These are phyloP conservation scores for Melanomma pulvis-pyrius DNA, from an alignment of 495 filamentous ascomycete genomes.

Conservation along the genomic window DNA sequence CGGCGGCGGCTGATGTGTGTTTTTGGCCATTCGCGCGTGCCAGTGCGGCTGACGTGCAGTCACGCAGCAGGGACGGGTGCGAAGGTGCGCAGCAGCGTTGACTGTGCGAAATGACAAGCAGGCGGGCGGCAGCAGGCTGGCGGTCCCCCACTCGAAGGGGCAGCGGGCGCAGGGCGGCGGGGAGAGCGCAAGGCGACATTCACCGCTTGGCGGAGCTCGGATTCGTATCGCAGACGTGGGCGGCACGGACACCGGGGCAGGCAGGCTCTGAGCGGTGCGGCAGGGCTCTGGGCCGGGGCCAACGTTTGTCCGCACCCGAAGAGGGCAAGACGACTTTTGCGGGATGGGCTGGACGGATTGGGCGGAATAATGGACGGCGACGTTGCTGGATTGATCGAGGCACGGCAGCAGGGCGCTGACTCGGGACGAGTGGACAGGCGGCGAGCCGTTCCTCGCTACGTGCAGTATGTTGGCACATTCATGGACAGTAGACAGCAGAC, in stretches of 20 bases:
- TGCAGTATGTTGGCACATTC: too few relatives aligned
- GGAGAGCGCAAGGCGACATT: background rate
- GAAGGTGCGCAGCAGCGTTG: slow-evolving; percentile 16
- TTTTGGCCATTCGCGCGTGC: slow-evolving; percentile 6
- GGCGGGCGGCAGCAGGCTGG: slow-evolving; percentile 2
- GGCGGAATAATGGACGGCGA: slow-evolving; percentile 22
- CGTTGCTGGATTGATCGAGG: slow-evolving; percentile 13
- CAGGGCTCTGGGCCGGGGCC: background rate
- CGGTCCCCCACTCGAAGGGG: slow-evolving; percentile 4
- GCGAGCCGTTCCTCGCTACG: slow-evolving; percentile 31
- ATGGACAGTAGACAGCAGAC: too few relatives aligned
- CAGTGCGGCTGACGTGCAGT: slow-evolving; percentile 29
- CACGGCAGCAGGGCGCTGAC: slow-evolving; percentile 31
- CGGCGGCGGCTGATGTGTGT: slow-evolving; percentile 6
- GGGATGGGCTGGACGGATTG: background rate
- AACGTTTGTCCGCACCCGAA: slow-evolving; percentile 12
- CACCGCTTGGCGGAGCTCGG: background rate
- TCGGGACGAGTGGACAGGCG: slow-evolving; percentile 19
- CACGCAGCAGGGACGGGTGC: background rate
- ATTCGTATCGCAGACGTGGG: slow-evolving; percentile 6
- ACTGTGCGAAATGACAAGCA: slow-evolving; percentile 32
- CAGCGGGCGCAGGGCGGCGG: slow-evolving; percentile 13
- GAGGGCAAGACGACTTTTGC: slow-evolving; percentile 11
- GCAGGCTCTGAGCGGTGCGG: background rate
- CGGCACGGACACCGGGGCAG: background rate